These are phyloP conservation scores for Epichloe gansuensis DNA, from an alignment of 2,329 filamentous ascomycete species.

Conservation along the genomic window DNA sequence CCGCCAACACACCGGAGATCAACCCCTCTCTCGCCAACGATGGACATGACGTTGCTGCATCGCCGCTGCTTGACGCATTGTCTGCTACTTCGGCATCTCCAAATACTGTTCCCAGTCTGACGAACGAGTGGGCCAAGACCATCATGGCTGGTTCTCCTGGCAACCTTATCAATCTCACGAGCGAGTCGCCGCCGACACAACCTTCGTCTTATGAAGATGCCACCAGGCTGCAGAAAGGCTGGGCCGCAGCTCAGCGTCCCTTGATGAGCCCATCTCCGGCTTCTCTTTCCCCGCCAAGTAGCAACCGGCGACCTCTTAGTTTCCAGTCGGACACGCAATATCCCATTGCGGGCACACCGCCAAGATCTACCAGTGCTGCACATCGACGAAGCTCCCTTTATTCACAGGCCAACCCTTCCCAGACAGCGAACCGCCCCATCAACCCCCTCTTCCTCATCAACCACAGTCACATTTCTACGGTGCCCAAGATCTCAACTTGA, in stretches of 20 bases:
- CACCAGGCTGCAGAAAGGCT: constrained; percentile 28
- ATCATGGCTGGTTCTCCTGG: constrained; percentile 37
- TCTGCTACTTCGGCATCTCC: constrained; percentile 37
- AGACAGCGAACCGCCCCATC: constrained; percentile 29
- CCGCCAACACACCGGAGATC: constrained; percentile 33
- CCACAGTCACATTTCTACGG: constrained; percentile 69
- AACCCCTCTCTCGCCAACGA: constrained; percentile 29
- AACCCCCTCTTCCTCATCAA: constrained; percentile 62
- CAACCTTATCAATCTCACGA: constrained; percentile 38
- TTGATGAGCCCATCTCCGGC: constrained; percentile 32
- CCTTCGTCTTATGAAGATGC: constrained; percentile 40
- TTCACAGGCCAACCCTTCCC: constrained; percentile 32
- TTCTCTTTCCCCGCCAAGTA: constrained; percentile 27
- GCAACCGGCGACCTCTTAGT: constrained; percentile 36
- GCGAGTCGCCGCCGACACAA: constrained; percentile 40
- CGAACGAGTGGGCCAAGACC: constrained; percentile 32
- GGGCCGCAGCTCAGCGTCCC: constrained; percentile 34
- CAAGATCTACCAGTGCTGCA: constrained; percentile 22
- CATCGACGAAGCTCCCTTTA: constrained; percentile 37
- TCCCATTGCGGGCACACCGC: constrained; percentile 28
- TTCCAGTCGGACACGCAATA: constrained; percentile 40
- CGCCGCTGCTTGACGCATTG: constrained; percentile 36
- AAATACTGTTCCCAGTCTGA: constrained; percentile 34
- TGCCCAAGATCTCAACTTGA: constrained; percentile 61
- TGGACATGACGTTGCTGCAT: constrained; percentile 28